Base-by-base conservation (phyloP, 805 yeast genomes). In the Candida piceae region DNA sequence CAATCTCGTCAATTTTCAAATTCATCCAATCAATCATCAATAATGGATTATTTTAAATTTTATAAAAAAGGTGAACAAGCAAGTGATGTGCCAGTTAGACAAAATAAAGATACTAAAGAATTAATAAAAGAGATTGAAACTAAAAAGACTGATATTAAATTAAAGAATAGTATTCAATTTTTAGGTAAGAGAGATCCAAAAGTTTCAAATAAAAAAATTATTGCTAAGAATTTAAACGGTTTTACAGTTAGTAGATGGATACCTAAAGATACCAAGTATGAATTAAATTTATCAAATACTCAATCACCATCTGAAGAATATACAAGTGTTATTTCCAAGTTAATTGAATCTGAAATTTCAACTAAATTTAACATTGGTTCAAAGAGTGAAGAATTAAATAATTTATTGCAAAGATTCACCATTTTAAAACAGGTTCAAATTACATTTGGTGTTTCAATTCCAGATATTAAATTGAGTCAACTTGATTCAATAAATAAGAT, bases 361-460 rank as follows among this genome's bases (percentile, higher is more conserved):
- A n/a, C 22, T 38, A 26, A 35, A 5, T 44, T 24, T 10, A 39
- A 36, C 17, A 18, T 52, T 32, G 30, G 28, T 18, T 23, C 21
- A 21, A 20, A 10, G 8, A 13, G 6, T 3, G 20, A 22, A 18
- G 7, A 28, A 5, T 55, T 72, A 34, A 50, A 53, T 31, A 74
- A 78, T 43, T 61, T 80, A 29, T 41, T 52, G n/a, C 53, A 58
- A 39, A 63, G 85, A 50, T 78, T 81, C 50, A 46, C 55, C 16
- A 57, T 72, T 16, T 46, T 69, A 32, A 80, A 80, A 55, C 43
- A 46, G 15, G 64, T 79, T 31, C 78, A 74, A 46, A 56, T 54
- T 40, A 53, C 55, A 19, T 68, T 78, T 37, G 76, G 79, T 3
- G 53, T 77, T 24, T 66, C 70, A 21, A 63, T 81, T 20, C 74